These are phyloP conservation scores for Fusarium buxicola DNA, from an alignment of 2,329 filamentous ascomycete species.

Conservation along the genomic window DNA sequence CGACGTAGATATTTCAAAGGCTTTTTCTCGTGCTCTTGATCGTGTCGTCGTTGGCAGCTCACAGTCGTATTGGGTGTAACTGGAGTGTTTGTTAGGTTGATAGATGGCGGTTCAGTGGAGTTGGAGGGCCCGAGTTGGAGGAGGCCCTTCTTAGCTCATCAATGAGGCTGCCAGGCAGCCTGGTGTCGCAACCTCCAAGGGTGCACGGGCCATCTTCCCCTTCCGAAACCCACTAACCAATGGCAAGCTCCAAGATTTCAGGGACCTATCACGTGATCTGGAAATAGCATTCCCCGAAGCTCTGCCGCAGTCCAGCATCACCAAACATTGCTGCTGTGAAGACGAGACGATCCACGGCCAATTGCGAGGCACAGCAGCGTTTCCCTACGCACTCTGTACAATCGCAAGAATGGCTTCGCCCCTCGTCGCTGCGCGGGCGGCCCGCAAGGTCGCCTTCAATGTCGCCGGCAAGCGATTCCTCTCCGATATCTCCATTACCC, in stretches of 20 bases:
- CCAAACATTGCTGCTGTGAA: constrained; percentile 40
- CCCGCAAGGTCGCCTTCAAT: constrained; percentile 60
- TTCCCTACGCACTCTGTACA: constrained; percentile 45
- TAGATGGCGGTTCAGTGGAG: constrained; percentile 35
- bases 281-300: constrained; percentile 41
- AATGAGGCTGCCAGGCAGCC: constrained; percentile 56
- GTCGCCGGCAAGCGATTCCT: constrained; percentile 64
- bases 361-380: constrained; percentile 49
- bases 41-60: constrained; percentile 4
- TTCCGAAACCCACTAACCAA: constrained; percentile 15
- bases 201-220: constrained; percentile 39
- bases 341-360: constrained; percentile 44
- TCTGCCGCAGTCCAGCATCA: constrained; percentile 41
- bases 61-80: constrained; percentile 4
- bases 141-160: constrained; percentile 37
- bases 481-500: constrained; percentile 91
- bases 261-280: constrained; percentile 46
- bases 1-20: background rate
- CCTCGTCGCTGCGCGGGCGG: constrained; percentile 67
- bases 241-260: constrained; percentile 31
- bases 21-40: background rate
- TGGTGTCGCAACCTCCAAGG: constrained; percentile 48
- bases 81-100: constrained; percentile 22
- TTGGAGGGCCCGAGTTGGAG: too few species aligned
- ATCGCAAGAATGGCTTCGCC: constrained; percentile 65